phyloP scores from a whole-genome alignment of 345 rosid species.

The Populus euphratica region DNA sequence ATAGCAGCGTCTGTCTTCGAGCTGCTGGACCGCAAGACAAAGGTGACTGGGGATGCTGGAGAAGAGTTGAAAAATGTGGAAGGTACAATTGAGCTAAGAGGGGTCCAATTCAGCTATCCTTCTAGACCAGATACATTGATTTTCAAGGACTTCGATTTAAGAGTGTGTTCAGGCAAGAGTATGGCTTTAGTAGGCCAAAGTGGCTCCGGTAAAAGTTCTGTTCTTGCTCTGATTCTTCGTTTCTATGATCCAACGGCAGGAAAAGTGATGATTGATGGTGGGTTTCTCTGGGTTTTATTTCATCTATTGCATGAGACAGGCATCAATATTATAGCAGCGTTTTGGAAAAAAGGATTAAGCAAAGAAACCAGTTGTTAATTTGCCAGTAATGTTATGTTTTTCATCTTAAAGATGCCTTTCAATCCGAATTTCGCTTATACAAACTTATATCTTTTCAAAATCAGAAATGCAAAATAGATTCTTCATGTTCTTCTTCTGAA shows the following conservation, averaged over 20 bases:
- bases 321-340: no score
- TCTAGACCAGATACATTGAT: slow-evolving; percentile 63
- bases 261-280: slow-evolving; percentile 72
- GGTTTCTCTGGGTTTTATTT: slow-evolving; percentile 6
- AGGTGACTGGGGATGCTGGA: slow-evolving; percentile 50
- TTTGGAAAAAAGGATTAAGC: no score
- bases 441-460: no score
- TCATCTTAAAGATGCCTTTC: no score
- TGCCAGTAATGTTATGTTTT: no score
- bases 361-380: no score
- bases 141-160: slow-evolving; percentile 59
- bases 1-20: slow-evolving; percentile 75
- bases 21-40: slow-evolving; percentile 57
- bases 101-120: slow-evolving; percentile 53
- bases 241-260: slow-evolving; percentile 83
- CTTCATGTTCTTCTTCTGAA: no score
- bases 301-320: no score
- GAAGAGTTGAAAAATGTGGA: slow-evolving; percentile 51
- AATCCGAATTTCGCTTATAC: no score
- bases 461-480: no score
- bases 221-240: slow-evolving; percentile 64
- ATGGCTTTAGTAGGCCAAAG: slow-evolving; percentile 88
- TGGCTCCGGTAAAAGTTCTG: slow-evolving; percentile 87
- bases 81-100: neutral
- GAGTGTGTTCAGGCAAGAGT: slow-evolving; percentile 56